Evolutionary conservation across 1,284 basidiomycete species (phyloP).

Genomic region (Vanrija humicola): DNA sequence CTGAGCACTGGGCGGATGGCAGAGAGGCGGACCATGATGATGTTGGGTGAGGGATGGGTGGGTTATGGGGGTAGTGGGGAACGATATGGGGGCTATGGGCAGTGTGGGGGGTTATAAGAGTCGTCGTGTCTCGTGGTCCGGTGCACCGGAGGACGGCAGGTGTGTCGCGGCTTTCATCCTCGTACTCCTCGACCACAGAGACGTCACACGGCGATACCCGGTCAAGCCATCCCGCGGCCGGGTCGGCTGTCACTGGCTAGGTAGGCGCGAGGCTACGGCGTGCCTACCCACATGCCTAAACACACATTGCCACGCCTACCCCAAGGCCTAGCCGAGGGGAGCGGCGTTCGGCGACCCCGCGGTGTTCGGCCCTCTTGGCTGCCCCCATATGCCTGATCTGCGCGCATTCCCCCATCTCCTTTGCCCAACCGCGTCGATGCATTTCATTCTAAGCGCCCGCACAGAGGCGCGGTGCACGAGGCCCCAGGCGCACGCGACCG

Average conservation of each 20-base stretch:
- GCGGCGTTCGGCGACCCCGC: background rate
- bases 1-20: constrained; percentile 6
- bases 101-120: background rate
- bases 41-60: background rate
- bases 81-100: too few relatives aligned
- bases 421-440: too few relatives aligned
- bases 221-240: background rate
- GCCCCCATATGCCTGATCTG: background rate
- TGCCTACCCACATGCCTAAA: background rate
- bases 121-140: background rate
- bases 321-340: background rate
- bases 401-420: background rate
- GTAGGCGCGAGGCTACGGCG: too few relatives aligned
- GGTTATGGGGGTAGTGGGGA: background rate
- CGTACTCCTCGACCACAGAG: too few relatives aligned
- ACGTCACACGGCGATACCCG: background rate
- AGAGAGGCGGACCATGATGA: constrained; percentile 6
- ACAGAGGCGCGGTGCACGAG: too few relatives aligned
- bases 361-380: background rate
- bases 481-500: too few relatives aligned
- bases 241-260: background rate
- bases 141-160: background rate
- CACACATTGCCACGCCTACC: background rate
- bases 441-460: too few relatives aligned
- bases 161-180: too few relatives aligned